Evolutionary conservation across 2,329 filamentous ascomycete genomes (phyloP).

Genomic region (Xylariaceae sp.): DNA sequence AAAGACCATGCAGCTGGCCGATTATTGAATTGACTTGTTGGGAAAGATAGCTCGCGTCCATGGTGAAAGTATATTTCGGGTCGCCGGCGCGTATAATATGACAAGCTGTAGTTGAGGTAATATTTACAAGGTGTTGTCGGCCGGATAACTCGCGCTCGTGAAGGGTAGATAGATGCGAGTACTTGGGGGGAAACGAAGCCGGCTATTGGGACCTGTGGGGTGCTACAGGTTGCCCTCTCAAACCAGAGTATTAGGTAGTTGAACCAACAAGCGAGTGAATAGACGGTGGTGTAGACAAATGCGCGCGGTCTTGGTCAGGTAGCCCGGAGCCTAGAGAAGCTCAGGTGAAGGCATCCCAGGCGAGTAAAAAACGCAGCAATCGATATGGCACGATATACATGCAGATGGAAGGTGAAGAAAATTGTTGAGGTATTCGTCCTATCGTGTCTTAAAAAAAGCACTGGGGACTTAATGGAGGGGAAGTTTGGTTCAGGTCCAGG

Average conservation of each 20-base stretch:
- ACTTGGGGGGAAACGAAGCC: constrained; percentile 2
- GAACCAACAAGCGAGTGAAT: not conserved
- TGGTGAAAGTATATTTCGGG: constrained; percentile 41
- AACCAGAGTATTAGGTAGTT: constrained; percentile 12
- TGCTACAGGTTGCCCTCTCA: no score
- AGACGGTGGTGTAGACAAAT: not conserved
- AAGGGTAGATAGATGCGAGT: constrained; percentile 1
- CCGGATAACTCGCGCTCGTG: constrained; percentile 8
- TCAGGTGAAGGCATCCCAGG: constrained; percentile 25
- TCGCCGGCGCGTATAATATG: not conserved
- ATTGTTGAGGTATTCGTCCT: constrained; percentile 3
- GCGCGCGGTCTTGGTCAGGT: constrained; percentile 7
- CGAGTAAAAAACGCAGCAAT: constrained; percentile 15
- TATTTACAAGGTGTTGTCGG: constrained; percentile 9
- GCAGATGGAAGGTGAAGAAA: constrained; percentile 12
- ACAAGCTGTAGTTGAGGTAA: constrained; percentile 5
- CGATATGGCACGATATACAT: constrained; percentile 23
- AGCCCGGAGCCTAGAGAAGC: constrained; percentile 13
- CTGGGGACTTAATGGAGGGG: constrained; percentile 27
- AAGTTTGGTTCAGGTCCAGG: constrained; percentile 11
- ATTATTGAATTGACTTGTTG: constrained; percentile 96
- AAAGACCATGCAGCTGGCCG: constrained; percentile 87
- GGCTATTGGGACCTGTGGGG: no score
- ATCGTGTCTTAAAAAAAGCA: constrained; percentile 20
- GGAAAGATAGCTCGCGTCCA: constrained; percentile 91